Conservation (phyloP, 2,329 filamentous ascomycete genomes). For the Scedosporium minutisporum region DNA sequence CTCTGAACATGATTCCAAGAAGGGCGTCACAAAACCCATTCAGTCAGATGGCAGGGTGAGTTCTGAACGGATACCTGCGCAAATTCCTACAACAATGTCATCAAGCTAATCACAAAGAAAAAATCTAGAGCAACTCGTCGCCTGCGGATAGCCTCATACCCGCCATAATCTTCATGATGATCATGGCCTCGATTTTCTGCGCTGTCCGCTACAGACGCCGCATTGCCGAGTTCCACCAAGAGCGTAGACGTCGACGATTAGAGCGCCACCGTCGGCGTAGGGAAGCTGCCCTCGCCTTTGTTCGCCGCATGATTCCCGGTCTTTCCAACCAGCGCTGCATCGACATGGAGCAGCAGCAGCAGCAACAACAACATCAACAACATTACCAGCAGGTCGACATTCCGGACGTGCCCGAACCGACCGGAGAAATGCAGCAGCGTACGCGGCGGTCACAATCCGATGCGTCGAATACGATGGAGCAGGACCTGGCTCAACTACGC, state of each 20-base stretch:
- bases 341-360: conserved; percentile 23
- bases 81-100: no score
- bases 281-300: conserved; percentile 15
- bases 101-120: neutral
- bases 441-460: conserved; percentile 6
- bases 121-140: neutral
- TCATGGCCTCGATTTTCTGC: neutral
- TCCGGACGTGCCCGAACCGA: neutral
- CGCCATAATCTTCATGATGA: neutral
- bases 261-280: conserved; percentile 15
- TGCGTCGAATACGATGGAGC: conserved; percentile 30
- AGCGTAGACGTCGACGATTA: conserved; percentile 14
- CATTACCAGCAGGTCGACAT: neutral
- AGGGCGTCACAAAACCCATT: neutral
- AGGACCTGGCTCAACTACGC: conserved; percentile 39
- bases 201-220: conserved; percentile 13
- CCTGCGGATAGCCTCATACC: neutral
- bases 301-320: conserved; percentile 21
- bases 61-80: no score
- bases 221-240: conserved; percentile 15
- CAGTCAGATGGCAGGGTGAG: neutral
- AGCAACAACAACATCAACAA: neutral
- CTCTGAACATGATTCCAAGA: neutral
- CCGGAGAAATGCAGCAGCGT: neutral
- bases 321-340: conserved; percentile 21